These are phyloP conservation scores for Salix brachista DNA, from an alignment of 345 rosid genomes.

Conservation along the genomic window DNA sequence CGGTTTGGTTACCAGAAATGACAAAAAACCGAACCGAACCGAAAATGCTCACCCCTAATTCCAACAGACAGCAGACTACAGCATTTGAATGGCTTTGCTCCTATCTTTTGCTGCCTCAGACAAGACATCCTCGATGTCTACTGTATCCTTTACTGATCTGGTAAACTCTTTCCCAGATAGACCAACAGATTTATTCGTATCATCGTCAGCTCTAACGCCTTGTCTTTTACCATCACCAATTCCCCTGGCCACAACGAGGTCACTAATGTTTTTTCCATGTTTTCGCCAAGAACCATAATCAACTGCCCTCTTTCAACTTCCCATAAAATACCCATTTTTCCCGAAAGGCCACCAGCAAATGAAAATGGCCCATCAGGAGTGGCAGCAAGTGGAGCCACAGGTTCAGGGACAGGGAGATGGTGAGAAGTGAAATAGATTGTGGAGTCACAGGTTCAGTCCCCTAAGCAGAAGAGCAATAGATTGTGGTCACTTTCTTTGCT, in stretches of 20 bases:
- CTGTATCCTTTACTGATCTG: constrained; percentile 11
- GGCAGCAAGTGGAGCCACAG: constrained; percentile 41
- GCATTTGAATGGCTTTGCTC: constrained; percentile 34
- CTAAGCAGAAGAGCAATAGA: background rate
- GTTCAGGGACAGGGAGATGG: constrained; percentile 42
- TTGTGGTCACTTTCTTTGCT: background rate
- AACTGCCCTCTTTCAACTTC: constrained; percentile 24
- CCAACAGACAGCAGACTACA: constrained; percentile 44
- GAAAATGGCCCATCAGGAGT: constrained; percentile 32
- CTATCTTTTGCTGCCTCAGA: constrained; percentile 23
- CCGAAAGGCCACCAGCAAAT: constrained; percentile 48
- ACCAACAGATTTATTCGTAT: background rate
- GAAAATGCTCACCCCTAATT: no score
- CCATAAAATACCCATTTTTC: constrained; percentile 29
- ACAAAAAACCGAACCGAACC: no score
- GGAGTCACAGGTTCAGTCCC: background rate
- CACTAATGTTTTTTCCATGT: constrained; percentile 28
- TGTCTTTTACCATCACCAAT: background rate
- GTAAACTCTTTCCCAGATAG: constrained; percentile 13
- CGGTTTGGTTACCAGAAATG: no score
- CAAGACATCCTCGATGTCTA: constrained; percentile 23
- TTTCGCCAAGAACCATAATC: constrained; percentile 16
- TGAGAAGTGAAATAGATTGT: constrained; percentile 1
- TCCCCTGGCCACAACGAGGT: constrained; percentile 27
- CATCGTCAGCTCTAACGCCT: background rate